Base-by-base conservation (phyloP, 805 yeast genomes). In the Candida ortonii region DNA sequence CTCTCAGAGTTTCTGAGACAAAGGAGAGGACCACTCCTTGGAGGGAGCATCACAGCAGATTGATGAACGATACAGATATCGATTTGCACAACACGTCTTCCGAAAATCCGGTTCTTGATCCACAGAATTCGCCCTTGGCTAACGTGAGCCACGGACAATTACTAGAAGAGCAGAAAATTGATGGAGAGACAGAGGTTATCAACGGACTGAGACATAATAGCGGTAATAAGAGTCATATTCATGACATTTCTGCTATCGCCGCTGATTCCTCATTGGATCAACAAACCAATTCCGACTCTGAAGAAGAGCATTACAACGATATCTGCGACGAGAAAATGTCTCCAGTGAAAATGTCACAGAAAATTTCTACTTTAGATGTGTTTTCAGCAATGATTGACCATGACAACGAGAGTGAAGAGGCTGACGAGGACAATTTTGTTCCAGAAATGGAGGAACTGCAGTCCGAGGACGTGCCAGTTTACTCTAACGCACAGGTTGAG, bases 121-220 rank as follows among this genome's bases (percentile, higher is more conserved):
- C 43, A 5, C 33, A 43, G 25, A 50, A 55, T 20, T 55, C 61
- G 28, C 63, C 63, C 2, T 39, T 58, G 29, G 62, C 61, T 2
- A 53, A 55, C 29, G 53, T 57, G 14, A 55, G 61, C 33, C 53
- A 50, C 15, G 53, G 56, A 6, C 41, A 40, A 12, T 32, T 50
- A n/a, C 13, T 46, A 2, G 55, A 44, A 23, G 54, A 52, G 24
- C 34, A 38, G 18, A 37, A 40, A 30, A 52, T 46, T 9, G 53
- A 49, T 17, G 57, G 51, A 7, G 57, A 53, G 31, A 47, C 53
- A 10, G 58, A 49, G 34, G 50, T 50, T 21, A 42, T 51, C 22
- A 40, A 36, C 18, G 51, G 53, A 6, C 39, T 49, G 17, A 41
- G 32, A 11, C 33, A 41, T 6, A 28, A 28, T 7, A 30, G 36